phyloP scores from a whole-genome alignment of 805 yeast genomes.

The Cyberlindnera amylophila region DNA sequence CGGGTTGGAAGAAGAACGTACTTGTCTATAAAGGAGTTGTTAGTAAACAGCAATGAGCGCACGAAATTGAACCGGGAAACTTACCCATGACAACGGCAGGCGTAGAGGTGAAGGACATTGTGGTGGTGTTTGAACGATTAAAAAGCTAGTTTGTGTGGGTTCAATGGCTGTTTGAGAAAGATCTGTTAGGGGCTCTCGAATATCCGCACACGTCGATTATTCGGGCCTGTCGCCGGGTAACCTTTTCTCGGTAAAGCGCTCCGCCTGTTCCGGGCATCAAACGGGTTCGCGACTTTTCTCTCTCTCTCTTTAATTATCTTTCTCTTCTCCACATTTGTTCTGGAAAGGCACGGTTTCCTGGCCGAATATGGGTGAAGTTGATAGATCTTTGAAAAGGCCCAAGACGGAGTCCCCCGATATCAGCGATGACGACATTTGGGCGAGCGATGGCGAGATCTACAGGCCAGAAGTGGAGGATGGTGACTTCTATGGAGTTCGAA shows the following conservation, averaged over 20 bases:
- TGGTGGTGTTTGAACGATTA: too few relatives aligned
- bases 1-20: slow-evolving; percentile 15
- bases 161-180: too few relatives aligned
- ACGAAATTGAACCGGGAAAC: slow-evolving; percentile 31
- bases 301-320: too few relatives aligned
- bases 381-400: slow-evolving; percentile 1
- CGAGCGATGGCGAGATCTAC: slow-evolving; percentile 29
- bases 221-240: too few relatives aligned
- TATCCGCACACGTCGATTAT: too few relatives aligned
- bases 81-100: slow-evolving; percentile 97
- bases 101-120: slow-evolving; percentile 38
- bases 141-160: too few relatives aligned
- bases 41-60: slow-evolving; percentile 12
- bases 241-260: too few relatives aligned
- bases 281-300: too few relatives aligned
- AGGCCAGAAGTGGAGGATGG: slow-evolving; percentile 17
- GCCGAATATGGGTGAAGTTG: slow-evolving; percentile 13
- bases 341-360: too few relatives aligned
- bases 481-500: slow-evolving; percentile 36
- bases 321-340: too few relatives aligned
- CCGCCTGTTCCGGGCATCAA: too few relatives aligned
- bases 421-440: slow-evolving; percentile 32
- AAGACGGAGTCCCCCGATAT: slow-evolving; percentile 3
- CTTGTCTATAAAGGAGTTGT: slow-evolving; percentile 21
- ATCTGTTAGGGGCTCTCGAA: too few relatives aligned